phyloP scores from a whole-genome alignment of 2,329 filamentous ascomycete species.

The Aspergillus fumigatiaffinis region DNA sequence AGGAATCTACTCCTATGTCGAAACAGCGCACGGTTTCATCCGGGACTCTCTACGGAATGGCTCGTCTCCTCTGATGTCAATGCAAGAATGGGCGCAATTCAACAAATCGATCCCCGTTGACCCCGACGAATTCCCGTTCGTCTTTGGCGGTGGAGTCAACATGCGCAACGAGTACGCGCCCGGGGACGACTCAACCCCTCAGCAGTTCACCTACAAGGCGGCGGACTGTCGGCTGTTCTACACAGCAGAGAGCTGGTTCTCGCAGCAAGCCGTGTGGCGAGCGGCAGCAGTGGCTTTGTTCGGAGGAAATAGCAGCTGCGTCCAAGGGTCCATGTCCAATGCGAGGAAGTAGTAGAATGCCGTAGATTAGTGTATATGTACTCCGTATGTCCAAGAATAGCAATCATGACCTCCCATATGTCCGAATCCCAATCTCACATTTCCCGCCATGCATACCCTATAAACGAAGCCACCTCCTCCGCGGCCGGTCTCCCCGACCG shows the following conservation, averaged over 20 bases:
- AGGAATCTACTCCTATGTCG: constrained; percentile 22
- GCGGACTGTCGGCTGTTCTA: constrained; percentile 61
- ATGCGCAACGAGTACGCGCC: constrained; percentile 44
- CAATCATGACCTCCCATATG: neutral
- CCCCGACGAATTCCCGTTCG: constrained; percentile 15
- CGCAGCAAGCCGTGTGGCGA: neutral
- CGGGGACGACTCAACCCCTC: constrained; percentile 43
- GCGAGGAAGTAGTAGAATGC: neutral
- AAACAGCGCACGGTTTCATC: constrained; percentile 16
- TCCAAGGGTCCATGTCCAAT: neutral
- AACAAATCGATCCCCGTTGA: constrained; percentile 9
- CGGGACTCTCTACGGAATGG: constrained; percentile 7
- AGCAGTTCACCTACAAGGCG: constrained; percentile 60
- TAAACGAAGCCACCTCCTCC: neutral
- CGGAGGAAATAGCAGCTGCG: neutral
- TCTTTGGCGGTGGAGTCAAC: constrained; percentile 32
- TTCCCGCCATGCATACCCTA: constrained; percentile 1
- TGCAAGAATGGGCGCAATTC: neutral
- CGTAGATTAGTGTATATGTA: neutral
- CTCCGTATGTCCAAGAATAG: neutral
- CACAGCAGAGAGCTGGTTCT: constrained; percentile 44
- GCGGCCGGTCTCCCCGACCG: neutral
- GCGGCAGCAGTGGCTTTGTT: neutral
- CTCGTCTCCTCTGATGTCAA: constrained; percentile 2
- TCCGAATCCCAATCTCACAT: neutral